Evolutionary conservation across 2,329 filamentous ascomycete species (phyloP), one percentile per base, ranked within the genome.

Genomic region (Aspergillaceae sp.): DNA sequence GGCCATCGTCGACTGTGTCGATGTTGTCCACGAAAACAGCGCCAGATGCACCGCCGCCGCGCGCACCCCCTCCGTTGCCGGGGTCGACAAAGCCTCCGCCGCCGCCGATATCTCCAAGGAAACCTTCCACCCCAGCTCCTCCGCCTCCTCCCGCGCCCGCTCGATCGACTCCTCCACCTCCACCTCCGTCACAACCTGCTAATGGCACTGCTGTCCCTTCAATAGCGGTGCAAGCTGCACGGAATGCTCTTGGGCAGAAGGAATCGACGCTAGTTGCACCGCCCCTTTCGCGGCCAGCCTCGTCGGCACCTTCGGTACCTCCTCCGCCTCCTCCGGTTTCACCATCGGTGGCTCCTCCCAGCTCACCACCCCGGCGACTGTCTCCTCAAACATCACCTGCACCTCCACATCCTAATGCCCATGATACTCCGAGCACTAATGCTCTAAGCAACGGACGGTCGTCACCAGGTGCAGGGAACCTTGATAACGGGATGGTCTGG

Each of bases 391-490:
- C 68, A 3, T 64, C 63, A 27, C 65, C 70, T 11, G 66, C 50
- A 67, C 71, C 51, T 44, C 62, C 54, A 5, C 54, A 54, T 10
- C 55, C 56, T 36, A 45, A 51, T 29, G 80, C 86, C 74, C 71
- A 92, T 9, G 84, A 91, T 60, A 19, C 19, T 19, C 78, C 87
- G 1, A 86, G 82, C 59, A 76, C 83, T 8, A 92, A 89, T 65
- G 92, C 87, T 1, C 73, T 89, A 38, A 75, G 76, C 19, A 87
- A 86, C 59, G 83, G 83, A 40, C 67, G 62, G 48, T 59, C 60
- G 45, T 60, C 58, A 40, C 50, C 59, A 43, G 49, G 56, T 40
- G 45, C 59, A 44, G 47, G 58, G 30, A 54, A 56, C 56, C 29
- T 60, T 40, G 53, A 54, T 44, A 47, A 49, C 50, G 61, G 62